Conservation (phyloP, 306 rosid genomes). For the Corylus avellana region DNA sequence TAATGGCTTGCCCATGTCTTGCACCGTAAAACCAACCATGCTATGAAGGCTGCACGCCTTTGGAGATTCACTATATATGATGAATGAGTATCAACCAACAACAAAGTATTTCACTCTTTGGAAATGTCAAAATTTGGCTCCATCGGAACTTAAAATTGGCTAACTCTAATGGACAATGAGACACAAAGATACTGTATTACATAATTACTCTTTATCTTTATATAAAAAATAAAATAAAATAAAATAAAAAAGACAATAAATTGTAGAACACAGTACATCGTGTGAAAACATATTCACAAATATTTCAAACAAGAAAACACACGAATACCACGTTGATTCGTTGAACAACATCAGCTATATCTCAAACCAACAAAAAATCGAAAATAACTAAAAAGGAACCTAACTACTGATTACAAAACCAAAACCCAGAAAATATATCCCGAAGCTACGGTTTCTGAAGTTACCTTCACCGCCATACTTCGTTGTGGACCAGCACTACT, state of each 20-base stretch:
- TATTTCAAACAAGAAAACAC: background rate
- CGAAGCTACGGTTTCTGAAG: background rate
- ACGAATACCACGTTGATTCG: background rate
- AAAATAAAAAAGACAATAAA: background rate
- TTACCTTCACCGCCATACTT: constrained; percentile 65
- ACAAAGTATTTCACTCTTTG: background rate
- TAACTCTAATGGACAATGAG: background rate
- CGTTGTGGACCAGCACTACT: constrained; percentile 39
- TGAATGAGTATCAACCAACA: background rate
- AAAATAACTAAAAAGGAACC: background rate
- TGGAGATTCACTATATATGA: background rate
- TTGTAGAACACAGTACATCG: background rate
- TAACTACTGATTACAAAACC: background rate
- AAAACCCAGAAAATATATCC: constrained; percentile 2
- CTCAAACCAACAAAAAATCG: background rate
- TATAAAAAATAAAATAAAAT: too few relatives aligned
- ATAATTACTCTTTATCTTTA: too few relatives aligned
- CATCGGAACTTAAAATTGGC: background rate
- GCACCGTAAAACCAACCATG: background rate
- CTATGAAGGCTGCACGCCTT: background rate
- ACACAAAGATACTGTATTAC: background rate
- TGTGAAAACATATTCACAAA: background rate
- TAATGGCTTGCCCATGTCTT: background rate
- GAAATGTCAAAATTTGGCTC: background rate
- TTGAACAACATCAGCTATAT: background rate